Conservation (phyloP, 441 rosid genomes). For the Hura crepitans region DNA sequence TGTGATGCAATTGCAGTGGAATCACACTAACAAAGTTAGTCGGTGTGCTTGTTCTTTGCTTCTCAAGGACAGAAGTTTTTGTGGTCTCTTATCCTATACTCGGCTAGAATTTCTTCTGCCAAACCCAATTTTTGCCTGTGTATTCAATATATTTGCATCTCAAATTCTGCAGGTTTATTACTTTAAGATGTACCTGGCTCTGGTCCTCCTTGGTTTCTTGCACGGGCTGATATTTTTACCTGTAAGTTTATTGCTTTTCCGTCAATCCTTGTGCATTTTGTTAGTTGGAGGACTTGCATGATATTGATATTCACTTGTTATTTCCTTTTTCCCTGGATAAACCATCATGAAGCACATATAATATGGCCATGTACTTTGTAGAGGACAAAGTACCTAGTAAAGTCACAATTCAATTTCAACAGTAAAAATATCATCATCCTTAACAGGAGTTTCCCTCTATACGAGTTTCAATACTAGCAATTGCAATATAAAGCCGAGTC, state of each 20-base stretch:
- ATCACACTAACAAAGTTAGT: constrained; percentile 94
- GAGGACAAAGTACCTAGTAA: neutral
- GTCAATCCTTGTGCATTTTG: neutral
- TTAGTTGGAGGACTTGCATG: neutral
- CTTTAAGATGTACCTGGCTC: constrained; percentile 93
- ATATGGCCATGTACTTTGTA: neutral
- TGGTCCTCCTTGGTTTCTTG: constrained; percentile 92
- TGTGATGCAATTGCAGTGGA: constrained; percentile 52
- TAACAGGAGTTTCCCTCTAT: neutral
- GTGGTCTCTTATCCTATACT: constrained; percentile 52
- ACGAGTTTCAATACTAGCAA: neutral
- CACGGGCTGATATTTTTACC: constrained; percentile 95
- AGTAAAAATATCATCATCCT: too few species aligned
- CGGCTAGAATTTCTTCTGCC: neutral
- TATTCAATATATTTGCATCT: constrained; percentile 3
- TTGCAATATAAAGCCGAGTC: neutral
- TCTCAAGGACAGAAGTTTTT: constrained; percentile 92
- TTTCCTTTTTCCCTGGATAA: neutral
- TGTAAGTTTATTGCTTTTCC: constrained; percentile 39
- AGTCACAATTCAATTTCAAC: too few species aligned
- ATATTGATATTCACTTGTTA: neutral
- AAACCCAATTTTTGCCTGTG: neutral
- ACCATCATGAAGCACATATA: neutral
- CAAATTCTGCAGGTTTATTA: constrained; percentile 68
- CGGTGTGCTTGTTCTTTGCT: constrained; percentile 92